Evolutionary conservation across 257 asterid species (phyloP), one percentile per base, ranked within the genome.

Genomic region (Haberlea rhodopensis): DNA sequence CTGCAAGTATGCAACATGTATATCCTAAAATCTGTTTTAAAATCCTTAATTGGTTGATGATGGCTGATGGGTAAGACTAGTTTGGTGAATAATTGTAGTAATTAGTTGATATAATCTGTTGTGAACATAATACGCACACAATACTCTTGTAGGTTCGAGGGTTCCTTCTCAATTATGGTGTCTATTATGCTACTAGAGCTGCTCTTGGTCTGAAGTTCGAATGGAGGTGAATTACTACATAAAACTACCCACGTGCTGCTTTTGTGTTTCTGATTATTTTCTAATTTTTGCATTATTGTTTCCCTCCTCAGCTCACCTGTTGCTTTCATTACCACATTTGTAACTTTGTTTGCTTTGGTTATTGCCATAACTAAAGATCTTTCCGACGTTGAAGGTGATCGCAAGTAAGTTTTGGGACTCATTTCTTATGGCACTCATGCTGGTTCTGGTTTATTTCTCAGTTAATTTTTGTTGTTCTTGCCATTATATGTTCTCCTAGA

Each of bases 331-430:
- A 90, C 99, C 75, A 80, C 90, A 61, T 94, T 94, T 73, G 97
- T 94, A 43, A 94, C 97, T 13, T 56, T 94, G 59, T 94, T 94
- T 69, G 99, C 97, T 18, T 90, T 90, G 78, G 99, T 90, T 62
- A 94, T 94, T 76, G 97, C 99, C 76, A 94, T 94, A 71, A 94
- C 99, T 19, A 90, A 94, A 80, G 99, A 94, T 84, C 96, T 94
- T 57, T 96, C 99, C 0, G 99, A 94, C 65, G 99, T 94, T 45
- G 99, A 94, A 75, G 99, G 97, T 66, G 99, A 94, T 64, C 95
- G 94, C 81, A 94, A 90, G 99, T 94, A 87, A 90, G 99, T 81
- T 74, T 3, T 32, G 19, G 25, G n/a, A 53, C 70, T 57, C 48
- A 23, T 19, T 55, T 40, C 60, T 53, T 34, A 43, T 23, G 62